These are phyloP conservation scores for Camelina laxa DNA, from an alignment of 345 rosid genomes.

Conservation along the genomic window DNA sequence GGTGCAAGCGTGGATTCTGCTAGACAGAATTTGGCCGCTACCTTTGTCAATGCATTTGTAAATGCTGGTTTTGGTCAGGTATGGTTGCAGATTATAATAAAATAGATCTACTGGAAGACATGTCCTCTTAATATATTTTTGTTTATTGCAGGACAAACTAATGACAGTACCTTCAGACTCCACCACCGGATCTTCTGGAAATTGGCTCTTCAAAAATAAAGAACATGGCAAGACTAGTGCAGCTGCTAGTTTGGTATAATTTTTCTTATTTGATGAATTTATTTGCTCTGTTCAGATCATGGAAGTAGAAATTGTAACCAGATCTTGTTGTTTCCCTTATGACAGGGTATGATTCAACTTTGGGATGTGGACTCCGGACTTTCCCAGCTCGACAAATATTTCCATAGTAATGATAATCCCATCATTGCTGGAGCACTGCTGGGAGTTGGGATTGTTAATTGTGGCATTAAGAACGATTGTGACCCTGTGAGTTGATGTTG, in stretches of 20 bases:
- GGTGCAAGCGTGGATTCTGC: conserved; percentile 92
- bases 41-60: conserved; percentile 98
- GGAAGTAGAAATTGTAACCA: conserved; percentile 8
- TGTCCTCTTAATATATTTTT: conserved; percentile 28
- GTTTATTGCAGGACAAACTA: conserved; percentile 71
- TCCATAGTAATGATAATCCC: conserved; percentile 84
- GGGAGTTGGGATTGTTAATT: conserved; percentile 93
- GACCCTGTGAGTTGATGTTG: conserved; percentile 76
- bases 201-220: conserved; percentile 98
- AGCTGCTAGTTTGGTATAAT: conserved; percentile 87
- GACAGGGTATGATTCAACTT: conserved; percentile 89
- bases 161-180: conserved; percentile 90
- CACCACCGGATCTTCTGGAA: conserved; percentile 70
- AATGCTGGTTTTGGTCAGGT: conserved; percentile 99
- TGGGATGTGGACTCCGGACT: conserved; percentile 99
- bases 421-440: conserved; percentile 91
- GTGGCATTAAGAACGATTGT: conserved; percentile 81
- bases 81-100: conserved; percentile 24
- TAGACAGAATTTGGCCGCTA: conserved; percentile 94
- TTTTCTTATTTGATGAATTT: conserved; percentile 17
- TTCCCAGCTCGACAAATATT: conserved; percentile 86
- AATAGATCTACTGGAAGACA: not conserved
- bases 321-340: conserved; percentile 15
- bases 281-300: conserved; percentile 1
- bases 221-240: conserved; percentile 98